A percentile compares a stretch with the other conserved stretches of the same genome.
Evolutionary conservation across 306 rosid genomes (phyloP).

Genomic region (Cucurbita argyrosperma): DNA sequence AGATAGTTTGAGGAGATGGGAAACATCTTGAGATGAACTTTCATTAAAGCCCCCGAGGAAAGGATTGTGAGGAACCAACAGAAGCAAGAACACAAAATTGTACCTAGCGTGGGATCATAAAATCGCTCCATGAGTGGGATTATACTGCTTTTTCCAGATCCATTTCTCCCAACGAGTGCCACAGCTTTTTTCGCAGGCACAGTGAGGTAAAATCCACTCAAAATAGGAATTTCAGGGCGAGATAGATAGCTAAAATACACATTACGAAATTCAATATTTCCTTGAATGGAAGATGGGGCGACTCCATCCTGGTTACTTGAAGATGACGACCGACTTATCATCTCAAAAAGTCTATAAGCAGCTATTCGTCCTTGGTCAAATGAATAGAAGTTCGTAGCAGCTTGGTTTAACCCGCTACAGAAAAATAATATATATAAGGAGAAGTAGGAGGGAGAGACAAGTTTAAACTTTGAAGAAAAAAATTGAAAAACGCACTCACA

Average conservation of each 20-base stretch:
- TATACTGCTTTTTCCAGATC: conserved; percentile 98
- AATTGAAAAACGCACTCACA: conserved; percentile 44
- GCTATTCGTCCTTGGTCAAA: conserved; percentile 99
- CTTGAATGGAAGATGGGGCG: conserved; percentile 60
- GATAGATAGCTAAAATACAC: conserved; percentile 98
- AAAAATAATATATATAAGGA: conserved; percentile 9
- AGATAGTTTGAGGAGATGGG: background rate
- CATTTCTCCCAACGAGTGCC: conserved; percentile 98
- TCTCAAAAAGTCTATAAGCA: conserved; percentile 95
- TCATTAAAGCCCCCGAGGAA: background rate
- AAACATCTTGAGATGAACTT: background rate
- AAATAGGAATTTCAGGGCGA: conserved; percentile 98
- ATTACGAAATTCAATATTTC: conserved; percentile 91
- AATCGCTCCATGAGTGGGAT: conserved; percentile 99
- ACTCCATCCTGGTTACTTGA: conserved; percentile 70
- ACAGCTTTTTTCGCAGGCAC: conserved; percentile 99
- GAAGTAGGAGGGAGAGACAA: conserved; percentile 4
- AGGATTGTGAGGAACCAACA: background rate
- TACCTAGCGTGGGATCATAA: conserved; percentile 98
- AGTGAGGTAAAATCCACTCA: conserved; percentile 94
- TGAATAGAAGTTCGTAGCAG: conserved; percentile 96
- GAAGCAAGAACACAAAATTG: background rate
- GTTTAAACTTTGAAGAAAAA: background rate
- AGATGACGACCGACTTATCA: conserved; percentile 96
- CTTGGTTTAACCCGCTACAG: conserved; percentile 89